Percentiles rank a stretch among this genome's conserved stretches.
Evolutionary conservation across 768 basidiomycete species (phyloP).

Genomic region (Lyophyllum decastes): DNA sequence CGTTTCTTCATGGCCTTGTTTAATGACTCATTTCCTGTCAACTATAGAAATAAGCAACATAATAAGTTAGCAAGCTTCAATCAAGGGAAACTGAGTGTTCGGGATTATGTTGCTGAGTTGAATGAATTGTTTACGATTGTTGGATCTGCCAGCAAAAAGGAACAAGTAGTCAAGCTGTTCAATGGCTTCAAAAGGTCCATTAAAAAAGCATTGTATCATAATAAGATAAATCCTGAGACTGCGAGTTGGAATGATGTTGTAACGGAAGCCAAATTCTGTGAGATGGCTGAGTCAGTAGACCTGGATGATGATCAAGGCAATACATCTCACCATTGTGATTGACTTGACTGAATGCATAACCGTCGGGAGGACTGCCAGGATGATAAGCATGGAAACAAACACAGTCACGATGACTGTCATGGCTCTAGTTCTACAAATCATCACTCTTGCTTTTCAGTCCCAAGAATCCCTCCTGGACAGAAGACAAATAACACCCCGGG

Average conservation of each 20-base stretch:
- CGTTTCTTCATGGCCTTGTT: constrained; percentile 31
- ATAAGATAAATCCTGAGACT: constrained; percentile 26
- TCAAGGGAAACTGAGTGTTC: constrained; percentile 26
- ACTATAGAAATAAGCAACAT: constrained; percentile 27
- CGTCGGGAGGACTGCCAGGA: neutral
- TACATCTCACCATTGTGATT: neutral
- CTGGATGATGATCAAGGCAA: neutral
- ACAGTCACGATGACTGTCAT: neutral
- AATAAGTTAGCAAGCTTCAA: constrained; percentile 18
- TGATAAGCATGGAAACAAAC: neutral
- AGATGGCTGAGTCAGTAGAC: constrained; percentile 20
- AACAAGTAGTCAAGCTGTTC: constrained; percentile 37
- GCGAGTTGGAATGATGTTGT: constrained; percentile 26
- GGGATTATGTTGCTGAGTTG: constrained; percentile 31
- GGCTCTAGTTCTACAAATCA: neutral
- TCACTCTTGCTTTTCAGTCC: neutral
- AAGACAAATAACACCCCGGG: neutral
- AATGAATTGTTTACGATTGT: constrained; percentile 29
- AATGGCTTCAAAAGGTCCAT: constrained; percentile 27
- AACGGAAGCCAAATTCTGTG: constrained; percentile 24
- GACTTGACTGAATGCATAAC: neutral
- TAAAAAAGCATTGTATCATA: constrained; percentile 27
- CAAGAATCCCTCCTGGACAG: neutral
- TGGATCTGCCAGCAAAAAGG: constrained; percentile 22
- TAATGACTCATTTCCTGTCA: constrained; percentile 33